Conservation (phyloP, 139 green algal genomes). For the Pleodorina starrii region DNA sequence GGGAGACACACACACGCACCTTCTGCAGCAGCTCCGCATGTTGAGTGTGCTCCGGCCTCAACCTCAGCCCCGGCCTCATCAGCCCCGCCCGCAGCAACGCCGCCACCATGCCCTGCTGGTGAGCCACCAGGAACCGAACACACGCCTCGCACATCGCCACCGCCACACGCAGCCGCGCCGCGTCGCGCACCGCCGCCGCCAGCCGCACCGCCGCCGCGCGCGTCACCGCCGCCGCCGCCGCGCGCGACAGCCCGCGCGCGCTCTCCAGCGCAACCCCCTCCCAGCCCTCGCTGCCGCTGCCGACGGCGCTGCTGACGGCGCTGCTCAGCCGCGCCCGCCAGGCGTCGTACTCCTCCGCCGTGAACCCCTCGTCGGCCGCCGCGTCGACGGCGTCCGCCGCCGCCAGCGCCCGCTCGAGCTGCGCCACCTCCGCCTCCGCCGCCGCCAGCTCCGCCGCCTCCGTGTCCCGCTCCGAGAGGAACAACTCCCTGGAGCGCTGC, state of each 20-base stretch:
- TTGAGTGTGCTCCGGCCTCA: background rate
- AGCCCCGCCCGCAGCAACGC: conserved; percentile 33
- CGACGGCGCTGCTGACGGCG: background rate
- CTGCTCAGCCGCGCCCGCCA: background rate
- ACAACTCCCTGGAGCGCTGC: background rate
- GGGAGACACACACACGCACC: background rate
- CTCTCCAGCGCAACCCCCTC: no score
- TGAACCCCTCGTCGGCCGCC: background rate
- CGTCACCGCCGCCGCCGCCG: background rate
- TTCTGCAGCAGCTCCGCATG: conserved; percentile 33
- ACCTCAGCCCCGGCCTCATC: conserved; percentile 23
- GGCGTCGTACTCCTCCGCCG: background rate
- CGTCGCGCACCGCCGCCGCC: conserved; percentile 29
- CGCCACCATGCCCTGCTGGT: conserved; percentile 12
- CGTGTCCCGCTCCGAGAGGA: background rate
- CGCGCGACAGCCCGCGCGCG: background rate
- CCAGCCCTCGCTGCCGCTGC: background rate
- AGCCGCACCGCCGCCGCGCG: conserved; percentile 27
- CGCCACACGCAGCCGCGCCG: background rate
- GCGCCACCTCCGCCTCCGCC: background rate
- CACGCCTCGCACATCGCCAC: conserved; percentile 16
- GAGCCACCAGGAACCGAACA: conserved; percentile 24
- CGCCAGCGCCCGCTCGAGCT: background rate
- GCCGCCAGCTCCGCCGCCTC: background rate
- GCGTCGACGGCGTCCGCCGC: background rate